Base-by-base conservation (phyloP, 2,329 filamentous ascomycete genomes). In the Leptodontidium sp. region DNA sequence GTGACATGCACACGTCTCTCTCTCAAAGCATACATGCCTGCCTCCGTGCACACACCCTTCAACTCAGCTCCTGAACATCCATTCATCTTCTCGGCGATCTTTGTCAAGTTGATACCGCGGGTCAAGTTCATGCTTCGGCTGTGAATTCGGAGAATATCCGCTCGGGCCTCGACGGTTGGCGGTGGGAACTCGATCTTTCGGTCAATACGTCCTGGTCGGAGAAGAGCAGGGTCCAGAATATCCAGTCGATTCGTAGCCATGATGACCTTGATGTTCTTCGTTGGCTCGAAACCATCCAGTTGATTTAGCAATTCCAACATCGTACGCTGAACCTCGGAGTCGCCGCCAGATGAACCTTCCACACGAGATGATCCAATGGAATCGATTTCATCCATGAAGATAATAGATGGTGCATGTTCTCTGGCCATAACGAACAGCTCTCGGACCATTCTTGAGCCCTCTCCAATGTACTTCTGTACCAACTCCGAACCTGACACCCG, bases 301-400 rank as follows among this genome's bases (percentile, higher is more conserved):
- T 99, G 96, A 84, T 99, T 99, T 73, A 99, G 89, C 70, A 99
- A 86, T 82, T 99, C 96, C 83, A 99, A 84, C 96, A 99, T 99
- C 59, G 96, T 99, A 77, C 96, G 91, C 84, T 99, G 96, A 64
- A 99, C 96, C 82, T 99, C 96, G 0, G 94, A 98, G 79, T 99
- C 96, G 78, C 96, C 96, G 64, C 94, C 94, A 24, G 93, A 97
- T 68, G 93, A 97, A 32, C 95, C 95, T 80, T 99, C 96, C 65
- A 99, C 95, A 82, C 96, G 93, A 70, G 94, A 97, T 43, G 94
- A 98, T 72, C 96, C 96, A 82, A 99, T 99, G 75, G 93, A 97
- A 85, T 99, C 96, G 81, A 99, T 98, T 82, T 99, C 96, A 81
- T 99, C 96, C 96, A 99, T 99, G 86, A 99, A 99, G 82, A 99